Evolutionary conservation across 176 grass and related monocot genomes (phyloP).

Genomic region (Coix lacrymajobi): DNA sequence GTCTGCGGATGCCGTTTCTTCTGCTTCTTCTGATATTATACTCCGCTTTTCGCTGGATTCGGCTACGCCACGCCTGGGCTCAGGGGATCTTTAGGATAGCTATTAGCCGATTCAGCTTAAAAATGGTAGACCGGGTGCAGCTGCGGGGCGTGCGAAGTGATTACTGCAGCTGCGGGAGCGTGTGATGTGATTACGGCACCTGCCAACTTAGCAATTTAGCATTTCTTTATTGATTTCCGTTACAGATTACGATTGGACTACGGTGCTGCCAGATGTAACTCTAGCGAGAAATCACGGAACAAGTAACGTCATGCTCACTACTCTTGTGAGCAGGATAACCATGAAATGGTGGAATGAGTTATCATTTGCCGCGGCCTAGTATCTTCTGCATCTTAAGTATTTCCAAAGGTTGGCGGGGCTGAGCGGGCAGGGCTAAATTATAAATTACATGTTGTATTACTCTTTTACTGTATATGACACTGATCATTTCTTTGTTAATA

Average conservation of each 20-base stretch:
- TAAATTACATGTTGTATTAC: not conserved
- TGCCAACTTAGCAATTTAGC: not conserved
- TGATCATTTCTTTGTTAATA: not conserved
- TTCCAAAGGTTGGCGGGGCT: not conserved
- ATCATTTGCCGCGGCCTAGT: not conserved
- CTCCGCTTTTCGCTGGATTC: not conserved
- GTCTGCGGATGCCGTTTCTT: not conserved
- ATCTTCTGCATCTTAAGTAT: not conserved
- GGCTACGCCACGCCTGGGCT: no score
- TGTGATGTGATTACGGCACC: not conserved
- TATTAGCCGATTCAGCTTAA: not conserved
- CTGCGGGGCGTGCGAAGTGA: not conserved
- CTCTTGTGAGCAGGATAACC: not conserved
- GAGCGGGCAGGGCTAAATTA: not conserved
- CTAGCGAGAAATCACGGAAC: not conserved
- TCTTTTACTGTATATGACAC: not conserved
- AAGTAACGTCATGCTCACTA: not conserved
- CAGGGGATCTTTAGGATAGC: not conserved
- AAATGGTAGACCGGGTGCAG: not conserved
- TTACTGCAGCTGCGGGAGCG: not conserved
- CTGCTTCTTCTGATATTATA: not conserved
- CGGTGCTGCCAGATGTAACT: not conserved
- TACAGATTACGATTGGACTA: not conserved
- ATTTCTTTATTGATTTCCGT: not conserved
- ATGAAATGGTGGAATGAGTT: not conserved